phyloP scores from a whole-genome alignment of 192 early-diverging fungal genomes.

The Entomortierella beljakovae region DNA sequence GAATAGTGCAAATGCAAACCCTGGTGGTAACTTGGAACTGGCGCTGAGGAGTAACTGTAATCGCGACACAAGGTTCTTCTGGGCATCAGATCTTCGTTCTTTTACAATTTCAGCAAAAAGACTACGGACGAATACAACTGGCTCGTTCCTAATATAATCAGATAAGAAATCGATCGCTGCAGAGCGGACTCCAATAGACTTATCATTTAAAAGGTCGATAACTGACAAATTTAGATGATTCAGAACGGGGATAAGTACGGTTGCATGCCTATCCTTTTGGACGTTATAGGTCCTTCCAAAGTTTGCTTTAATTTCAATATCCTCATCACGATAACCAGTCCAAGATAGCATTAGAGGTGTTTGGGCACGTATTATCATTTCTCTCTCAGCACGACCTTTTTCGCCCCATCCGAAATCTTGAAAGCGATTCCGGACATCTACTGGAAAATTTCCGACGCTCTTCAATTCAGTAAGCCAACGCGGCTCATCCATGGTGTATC shows the following conservation, averaged over 20 bases:
- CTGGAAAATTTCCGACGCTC: conserved; percentile 57
- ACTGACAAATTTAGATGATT: conserved; percentile 57
- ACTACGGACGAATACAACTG: conserved; percentile 61
- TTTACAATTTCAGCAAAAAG: conserved; percentile 64
- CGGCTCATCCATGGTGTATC: conserved; percentile 65
- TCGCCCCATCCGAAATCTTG: conserved; percentile 67
- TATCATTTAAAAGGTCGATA: conserved; percentile 65
- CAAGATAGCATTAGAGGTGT: conserved; percentile 63
- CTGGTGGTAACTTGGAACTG: conserved; percentile 62
- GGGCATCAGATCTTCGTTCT: conserved; percentile 29
- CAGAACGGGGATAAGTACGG: conserved; percentile 56
- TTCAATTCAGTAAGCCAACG: conserved; percentile 63
- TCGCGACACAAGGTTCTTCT: conserved; percentile 55
- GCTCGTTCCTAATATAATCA: conserved; percentile 66
- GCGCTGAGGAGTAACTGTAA: conserved; percentile 58
- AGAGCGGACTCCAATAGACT: conserved; percentile 58
- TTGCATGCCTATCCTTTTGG: conserved; percentile 42
- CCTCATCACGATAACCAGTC: conserved; percentile 63
- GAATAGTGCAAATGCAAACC: conserved; percentile 61
- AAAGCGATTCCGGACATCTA: conserved; percentile 62
- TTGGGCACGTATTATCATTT: conserved; percentile 53
- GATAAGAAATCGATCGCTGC: conserved; percentile 56
- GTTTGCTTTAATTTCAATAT: conserved; percentile 46
- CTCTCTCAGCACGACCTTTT: conserved; percentile 58
- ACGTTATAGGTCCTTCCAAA: conserved; percentile 30